Evolutionary conservation across 306 rosid genomes (phyloP).

Genomic region (Myrica gale): DNA sequence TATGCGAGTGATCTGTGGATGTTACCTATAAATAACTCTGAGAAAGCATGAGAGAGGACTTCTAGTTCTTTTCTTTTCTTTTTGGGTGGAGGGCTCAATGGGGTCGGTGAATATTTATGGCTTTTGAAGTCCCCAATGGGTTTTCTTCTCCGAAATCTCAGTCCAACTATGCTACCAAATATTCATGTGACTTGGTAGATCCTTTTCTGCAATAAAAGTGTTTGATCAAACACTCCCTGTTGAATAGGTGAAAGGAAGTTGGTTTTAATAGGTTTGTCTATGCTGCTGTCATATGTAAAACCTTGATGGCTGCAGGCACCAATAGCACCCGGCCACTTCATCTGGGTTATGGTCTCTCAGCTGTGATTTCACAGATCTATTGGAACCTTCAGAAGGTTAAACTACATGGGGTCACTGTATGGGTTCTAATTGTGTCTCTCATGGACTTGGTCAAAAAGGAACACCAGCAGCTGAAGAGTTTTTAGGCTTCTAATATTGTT

Average conservation of each 20-base stretch:
- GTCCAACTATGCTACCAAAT: conserved; percentile 18
- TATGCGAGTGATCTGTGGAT: background rate
- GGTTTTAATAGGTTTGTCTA: background rate
- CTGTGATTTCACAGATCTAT: no score
- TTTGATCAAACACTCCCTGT: background rate
- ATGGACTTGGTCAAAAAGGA: no score
- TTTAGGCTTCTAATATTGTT: no score
- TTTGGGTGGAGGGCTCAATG: background rate
- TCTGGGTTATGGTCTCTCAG: no score
- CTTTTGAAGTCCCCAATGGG: conserved; percentile 18
- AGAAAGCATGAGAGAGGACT: background rate
- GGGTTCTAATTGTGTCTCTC: no score
- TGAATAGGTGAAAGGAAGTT: background rate
- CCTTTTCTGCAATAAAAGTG: background rate
- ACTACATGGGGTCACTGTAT: no score
- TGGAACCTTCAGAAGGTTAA: no score
- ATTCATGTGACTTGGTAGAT: background rate
- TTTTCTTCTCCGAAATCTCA: conserved; percentile 32
- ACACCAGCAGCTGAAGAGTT: no score
- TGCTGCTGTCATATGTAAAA: background rate
- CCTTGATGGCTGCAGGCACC: background rate
- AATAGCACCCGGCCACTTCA: background rate
- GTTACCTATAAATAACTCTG: background rate
- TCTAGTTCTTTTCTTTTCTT: no score
- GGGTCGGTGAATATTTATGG: background rate